Evolutionary conservation across 106 monocot species (phyloP).

Genomic region (Acanthochlamys bracteata): DNA sequence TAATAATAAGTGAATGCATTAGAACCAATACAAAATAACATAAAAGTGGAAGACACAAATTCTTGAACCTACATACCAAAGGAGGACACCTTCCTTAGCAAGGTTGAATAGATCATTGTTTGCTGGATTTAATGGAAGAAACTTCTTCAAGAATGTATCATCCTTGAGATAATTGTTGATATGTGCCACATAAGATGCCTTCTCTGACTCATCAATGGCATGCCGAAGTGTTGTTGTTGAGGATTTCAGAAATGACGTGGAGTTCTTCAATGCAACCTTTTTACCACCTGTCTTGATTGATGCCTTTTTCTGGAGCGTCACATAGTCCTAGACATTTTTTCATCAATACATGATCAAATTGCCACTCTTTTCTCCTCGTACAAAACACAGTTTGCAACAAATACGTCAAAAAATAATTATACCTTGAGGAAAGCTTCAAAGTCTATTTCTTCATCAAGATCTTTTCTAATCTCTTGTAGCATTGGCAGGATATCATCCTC

Average conservation of each 20-base stretch:
- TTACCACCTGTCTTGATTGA: conserved; percentile 29
- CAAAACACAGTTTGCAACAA: not conserved
- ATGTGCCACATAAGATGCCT: conserved; percentile 70
- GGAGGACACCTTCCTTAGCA: conserved; percentile 76
- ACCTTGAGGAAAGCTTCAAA: conserved; percentile 82
- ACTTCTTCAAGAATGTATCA: conserved; percentile 59
- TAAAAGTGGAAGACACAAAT: not conserved
- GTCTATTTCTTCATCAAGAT: conserved; percentile 55
- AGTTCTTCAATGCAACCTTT: conserved; percentile 19
- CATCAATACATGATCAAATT: not conserved
- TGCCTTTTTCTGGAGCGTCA: conserved; percentile 40
- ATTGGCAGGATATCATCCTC: conserved; percentile 48
- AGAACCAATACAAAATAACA: not conserved
- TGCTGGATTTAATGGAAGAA: conserved; percentile 59
- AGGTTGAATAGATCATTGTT: conserved; percentile 64
- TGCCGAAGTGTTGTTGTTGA: conserved; percentile 68
- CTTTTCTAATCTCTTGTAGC: conserved; percentile 47
- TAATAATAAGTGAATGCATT: conserved; percentile 1
- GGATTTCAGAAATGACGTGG: conserved; percentile 60
- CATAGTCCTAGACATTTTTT: conserved; percentile 42
- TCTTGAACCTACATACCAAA: conserved; percentile 41
- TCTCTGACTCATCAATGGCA: conserved; percentile 75
- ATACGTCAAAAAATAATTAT: not conserved
- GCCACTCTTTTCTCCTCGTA: not conserved
- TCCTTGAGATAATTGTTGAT: conserved; percentile 75